These are phyloP conservation scores for Centaurea solstitialis DNA, from an alignment of 129 eudicot genomes.

Conservation along the genomic window DNA sequence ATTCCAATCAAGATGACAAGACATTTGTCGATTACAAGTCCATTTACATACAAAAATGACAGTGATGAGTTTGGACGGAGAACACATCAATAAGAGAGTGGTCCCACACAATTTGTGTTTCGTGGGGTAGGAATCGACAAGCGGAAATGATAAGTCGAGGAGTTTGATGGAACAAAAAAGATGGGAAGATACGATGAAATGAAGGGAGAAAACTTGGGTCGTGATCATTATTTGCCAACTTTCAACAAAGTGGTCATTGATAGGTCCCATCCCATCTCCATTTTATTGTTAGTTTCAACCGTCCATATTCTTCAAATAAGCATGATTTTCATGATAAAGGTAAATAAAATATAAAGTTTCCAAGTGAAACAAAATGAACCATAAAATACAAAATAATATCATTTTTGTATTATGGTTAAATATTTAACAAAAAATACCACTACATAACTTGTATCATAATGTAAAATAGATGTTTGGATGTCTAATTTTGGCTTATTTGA, in stretches of 20 bases:
- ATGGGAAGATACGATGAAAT: slow-evolving; percentile 15
- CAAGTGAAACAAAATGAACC: neutral
- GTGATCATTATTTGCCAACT: slow-evolving; percentile 1
- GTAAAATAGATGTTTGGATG: neutral
- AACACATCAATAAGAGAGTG: slow-evolving; percentile 1
- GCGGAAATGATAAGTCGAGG: slow-evolving; percentile 1
- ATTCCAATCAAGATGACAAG: neutral
- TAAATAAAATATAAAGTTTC: neutral
- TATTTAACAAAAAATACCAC: neutral
- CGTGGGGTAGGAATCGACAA: slow-evolving; percentile 14
- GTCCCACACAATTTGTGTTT: slow-evolving; percentile 15
- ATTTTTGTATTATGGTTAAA: neutral
- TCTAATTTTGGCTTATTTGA: neutral
- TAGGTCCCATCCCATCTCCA: slow-evolving; percentile 7
- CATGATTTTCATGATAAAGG: neutral
- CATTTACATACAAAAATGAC: neutral
- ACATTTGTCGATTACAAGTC: slow-evolving; percentile 13
- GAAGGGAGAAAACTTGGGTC: slow-evolving; percentile 11
- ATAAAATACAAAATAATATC: neutral
- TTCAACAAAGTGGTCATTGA: slow-evolving; percentile 6
- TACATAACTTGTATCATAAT: neutral
- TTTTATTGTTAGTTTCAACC: neutral
- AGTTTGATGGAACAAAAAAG: slow-evolving; percentile 8
- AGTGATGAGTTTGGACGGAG: slow-evolving; percentile 10
- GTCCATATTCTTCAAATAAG: neutral